Conservation (phyloP, 805 yeast species). For the Pichia rugopelliculosa region DNA sequence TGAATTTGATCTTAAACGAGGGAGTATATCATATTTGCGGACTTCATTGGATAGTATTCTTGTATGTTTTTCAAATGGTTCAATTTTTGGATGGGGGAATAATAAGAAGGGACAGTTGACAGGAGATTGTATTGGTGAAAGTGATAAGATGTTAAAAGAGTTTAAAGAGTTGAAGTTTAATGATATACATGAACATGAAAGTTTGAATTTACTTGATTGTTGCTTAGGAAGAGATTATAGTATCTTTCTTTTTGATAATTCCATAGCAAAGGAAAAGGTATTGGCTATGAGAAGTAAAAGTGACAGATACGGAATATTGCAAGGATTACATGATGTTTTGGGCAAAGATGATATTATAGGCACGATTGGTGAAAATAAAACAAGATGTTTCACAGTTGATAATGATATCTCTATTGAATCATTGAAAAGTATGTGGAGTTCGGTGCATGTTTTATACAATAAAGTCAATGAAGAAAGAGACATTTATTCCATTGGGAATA, state of each 20-base stretch:
- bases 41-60: conserved; percentile 44
- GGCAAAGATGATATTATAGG: not conserved
- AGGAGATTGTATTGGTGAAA: conserved; percentile 6
- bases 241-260: conserved; percentile 20
- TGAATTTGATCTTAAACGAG: not conserved
- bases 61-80: conserved; percentile 32
- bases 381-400: not conserved
- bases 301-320: conserved; percentile 4
- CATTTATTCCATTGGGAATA: conserved; percentile 59
- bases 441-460: conserved; percentile 43
- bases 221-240: conserved; percentile 58
- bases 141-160: conserved; percentile 19
- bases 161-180: conserved; percentile 16
- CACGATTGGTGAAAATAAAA: not conserved
- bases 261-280: conserved; percentile 9
- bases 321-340: not conserved
- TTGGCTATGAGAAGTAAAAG: conserved; percentile 27
- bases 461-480: conserved; percentile 2
- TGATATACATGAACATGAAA: not conserved
- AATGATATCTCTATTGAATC: conserved; percentile 8
- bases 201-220: conserved; percentile 12
- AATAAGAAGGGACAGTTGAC: conserved; percentile 54
- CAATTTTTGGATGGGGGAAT: conserved; percentile 61
- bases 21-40: not conserved
- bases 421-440: conserved; percentile 69